Evolutionary conservation across 495 filamentous ascomycete species (phyloP), one percentile per base, ranked within the genome.

Genomic region (Annulohypoxylon nitens): DNA sequence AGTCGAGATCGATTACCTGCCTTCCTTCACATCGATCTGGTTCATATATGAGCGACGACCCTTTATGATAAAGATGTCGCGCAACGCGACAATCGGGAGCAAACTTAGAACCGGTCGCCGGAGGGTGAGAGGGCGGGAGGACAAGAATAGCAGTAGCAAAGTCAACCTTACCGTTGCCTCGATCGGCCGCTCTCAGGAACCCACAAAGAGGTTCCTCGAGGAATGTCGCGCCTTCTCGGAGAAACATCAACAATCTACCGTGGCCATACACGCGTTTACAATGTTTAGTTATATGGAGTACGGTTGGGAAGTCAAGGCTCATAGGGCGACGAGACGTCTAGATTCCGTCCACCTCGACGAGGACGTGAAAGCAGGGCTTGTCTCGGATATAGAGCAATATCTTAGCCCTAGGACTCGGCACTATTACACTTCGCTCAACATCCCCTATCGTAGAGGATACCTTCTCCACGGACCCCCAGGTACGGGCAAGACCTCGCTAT

Each of bases 381-480:
- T 57, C 6, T 8, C 30, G n/a, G 53, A 57, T 37, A 36, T 57
- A 34, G 53, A 57, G 33, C 53, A 37, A 34, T 57, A 57, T n/a
- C 53, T 57, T 20, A 16, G 36, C 53, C 53, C 53, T 10, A 57
- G 16, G 7, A 57, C 53, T 33, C 33, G 30, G n/a, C 33, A 37
- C 16, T 57, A 57, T 11, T 57, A 57, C 30, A 9, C 14, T n/a
- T 57, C 53, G 5, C 12, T 34, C 53, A 34, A 57, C 6, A 37
- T 57, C 9, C 53, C 53, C 12, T 57, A 57, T 16, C 53, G 53
- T 2, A 33, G 53, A 20, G 53, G 26, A 20, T 57, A 34, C 8
- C 53, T 57, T n/a, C 53, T 57, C 30, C 33, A 57, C 33, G 53
- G 53, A 7, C 53, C 53, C n/a, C 53, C 53, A n/a, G 53, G 53